Evolutionary conservation across 2,329 filamentous ascomycete genomes (phyloP).

Genomic region (Trematosphaeria pertusa): DNA sequence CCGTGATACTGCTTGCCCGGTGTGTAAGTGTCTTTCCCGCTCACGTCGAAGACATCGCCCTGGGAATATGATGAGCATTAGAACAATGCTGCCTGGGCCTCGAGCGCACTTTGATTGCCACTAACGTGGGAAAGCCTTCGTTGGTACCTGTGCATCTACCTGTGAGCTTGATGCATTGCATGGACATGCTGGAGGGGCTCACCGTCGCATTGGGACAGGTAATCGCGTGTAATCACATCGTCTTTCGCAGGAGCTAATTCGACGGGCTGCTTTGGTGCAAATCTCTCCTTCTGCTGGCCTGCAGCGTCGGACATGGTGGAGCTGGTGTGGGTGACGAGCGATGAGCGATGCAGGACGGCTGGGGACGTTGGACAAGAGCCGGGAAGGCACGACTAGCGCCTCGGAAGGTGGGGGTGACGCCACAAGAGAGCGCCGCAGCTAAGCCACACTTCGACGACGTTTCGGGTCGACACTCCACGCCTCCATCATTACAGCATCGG

Average conservation of each 20-base stretch:
- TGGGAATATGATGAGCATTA: constrained; percentile 48
- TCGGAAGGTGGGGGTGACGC: constrained; percentile 28
- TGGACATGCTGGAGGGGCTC: constrained; percentile 39
- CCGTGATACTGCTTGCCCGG: constrained; percentile 84
- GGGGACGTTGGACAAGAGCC: too few relatives aligned
- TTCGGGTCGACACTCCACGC: too few relatives aligned
- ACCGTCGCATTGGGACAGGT: constrained; percentile 86
- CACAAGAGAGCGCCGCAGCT: constrained; percentile 14
- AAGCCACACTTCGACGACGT: constrained; percentile 1
- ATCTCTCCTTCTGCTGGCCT: constrained; percentile 59
- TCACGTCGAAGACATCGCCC: constrained; percentile 95
- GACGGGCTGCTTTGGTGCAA: constrained; percentile 80
- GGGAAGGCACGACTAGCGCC: constrained; percentile 9
- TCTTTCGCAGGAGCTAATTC: constrained; percentile 83
- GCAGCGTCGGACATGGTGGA: constrained; percentile 40
- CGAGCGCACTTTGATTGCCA: constrained; percentile 62
- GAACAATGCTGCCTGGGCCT: neutral
- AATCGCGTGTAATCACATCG: constrained; percentile 81
- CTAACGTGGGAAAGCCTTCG: constrained; percentile 65
- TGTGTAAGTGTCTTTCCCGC: constrained; percentile 84
- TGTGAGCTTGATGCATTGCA: constrained; percentile 1
- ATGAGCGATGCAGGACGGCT: too few relatives aligned
- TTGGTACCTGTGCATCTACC: constrained; percentile 62
- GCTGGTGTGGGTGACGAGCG: neutral
- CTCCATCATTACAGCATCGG: too few relatives aligned